Conservation (phyloP, 352 stramenopile genomes). For the Phytophthora syringae region DNA sequence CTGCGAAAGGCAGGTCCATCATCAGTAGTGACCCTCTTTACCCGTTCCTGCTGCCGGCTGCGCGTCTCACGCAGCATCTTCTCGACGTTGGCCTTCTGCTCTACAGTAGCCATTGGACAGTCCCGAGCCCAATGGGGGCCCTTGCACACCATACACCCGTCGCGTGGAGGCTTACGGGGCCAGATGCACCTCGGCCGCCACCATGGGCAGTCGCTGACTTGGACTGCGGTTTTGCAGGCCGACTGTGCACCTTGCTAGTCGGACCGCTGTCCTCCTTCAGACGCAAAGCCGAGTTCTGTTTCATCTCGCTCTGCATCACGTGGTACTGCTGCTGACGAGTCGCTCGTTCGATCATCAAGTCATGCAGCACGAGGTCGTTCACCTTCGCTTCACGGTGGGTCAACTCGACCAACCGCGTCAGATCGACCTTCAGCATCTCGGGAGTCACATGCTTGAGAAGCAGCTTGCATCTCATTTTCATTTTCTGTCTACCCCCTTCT, state of each 20-base stretch:
- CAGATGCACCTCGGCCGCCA: too few relatives aligned
- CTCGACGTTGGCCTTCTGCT: slow-evolving; percentile 10
- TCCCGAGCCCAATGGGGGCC: slow-evolving; percentile 9
- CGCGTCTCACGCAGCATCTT: slow-evolving; percentile 1
- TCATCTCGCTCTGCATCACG: slow-evolving; percentile 13
- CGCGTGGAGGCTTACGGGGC: neutral
- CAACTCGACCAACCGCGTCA: slow-evolving; percentile 16
- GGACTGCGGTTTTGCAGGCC: neutral
- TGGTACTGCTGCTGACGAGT: slow-evolving; percentile 21
- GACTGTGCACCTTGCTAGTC: neutral
- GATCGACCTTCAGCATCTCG: slow-evolving; percentile 19
- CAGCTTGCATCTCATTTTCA: slow-evolving; percentile 29
- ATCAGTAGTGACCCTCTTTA: slow-evolving; percentile 7
- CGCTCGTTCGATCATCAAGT: slow-evolving; percentile 23
- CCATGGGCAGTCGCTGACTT: neutral
- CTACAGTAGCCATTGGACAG: slow-evolving; percentile 5
- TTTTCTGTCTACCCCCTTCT: neutral
- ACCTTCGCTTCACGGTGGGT: slow-evolving; percentile 11
- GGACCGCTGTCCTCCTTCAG: neutral
- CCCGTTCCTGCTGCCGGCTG: neutral
- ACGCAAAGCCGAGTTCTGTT: neutral
- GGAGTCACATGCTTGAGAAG: slow-evolving; percentile 11
- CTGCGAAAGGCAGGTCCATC: neutral
- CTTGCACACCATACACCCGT: slow-evolving; percentile 3
- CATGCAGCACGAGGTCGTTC: slow-evolving; percentile 11